Evolutionary conservation across 2,329 filamentous ascomycete species (phyloP).

Genomic region (Macroventuria anomochaeta): DNA sequence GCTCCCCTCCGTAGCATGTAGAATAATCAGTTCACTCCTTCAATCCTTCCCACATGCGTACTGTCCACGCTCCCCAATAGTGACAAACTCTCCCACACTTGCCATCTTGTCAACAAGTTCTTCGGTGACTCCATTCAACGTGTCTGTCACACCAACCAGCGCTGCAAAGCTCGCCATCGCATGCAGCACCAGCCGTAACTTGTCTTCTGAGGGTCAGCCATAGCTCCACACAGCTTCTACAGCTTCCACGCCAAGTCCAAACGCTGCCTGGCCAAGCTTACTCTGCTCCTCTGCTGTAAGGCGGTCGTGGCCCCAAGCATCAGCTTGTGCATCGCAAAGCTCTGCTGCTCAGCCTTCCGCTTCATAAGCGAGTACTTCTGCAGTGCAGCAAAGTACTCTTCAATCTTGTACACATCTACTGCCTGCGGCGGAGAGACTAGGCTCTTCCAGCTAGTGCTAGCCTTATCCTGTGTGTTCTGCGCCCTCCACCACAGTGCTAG

Average conservation of each 20-base stretch:
- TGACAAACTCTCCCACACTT: not conserved
- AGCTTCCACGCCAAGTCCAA: slow-evolving; percentile 7
- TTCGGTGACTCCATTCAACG: not conserved
- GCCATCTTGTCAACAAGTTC: not conserved
- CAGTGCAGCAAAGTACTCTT: slow-evolving; percentile 17
- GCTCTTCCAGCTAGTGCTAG: not conserved
- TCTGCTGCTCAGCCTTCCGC: slow-evolving; percentile 23
- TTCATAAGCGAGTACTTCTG: slow-evolving; percentile 23
- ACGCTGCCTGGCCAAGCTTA: slow-evolving; percentile 4
- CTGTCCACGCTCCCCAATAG: too few species aligned
- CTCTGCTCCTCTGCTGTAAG: slow-evolving; percentile 13
- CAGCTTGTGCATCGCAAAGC: slow-evolving; percentile 32
- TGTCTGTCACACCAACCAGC: not conserved
- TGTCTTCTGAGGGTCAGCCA: slow-evolving; percentile 3
- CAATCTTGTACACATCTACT: slow-evolving; percentile 13
- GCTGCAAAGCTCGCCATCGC: slow-evolving; percentile 20
- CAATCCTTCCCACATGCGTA: too few species aligned
- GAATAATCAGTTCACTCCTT: too few species aligned
- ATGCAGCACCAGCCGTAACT: slow-evolving; percentile 20
- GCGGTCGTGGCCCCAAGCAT: slow-evolving; percentile 24
- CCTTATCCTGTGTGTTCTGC: too few species aligned
- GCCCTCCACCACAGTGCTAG: too few species aligned
- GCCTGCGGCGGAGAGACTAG: not conserved
- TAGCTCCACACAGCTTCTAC: not conserved
- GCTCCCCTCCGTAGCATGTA: too few species aligned